Conservation (phyloP, 139 green algal genomes). For the Tetradesmus obliquus region DNA sequence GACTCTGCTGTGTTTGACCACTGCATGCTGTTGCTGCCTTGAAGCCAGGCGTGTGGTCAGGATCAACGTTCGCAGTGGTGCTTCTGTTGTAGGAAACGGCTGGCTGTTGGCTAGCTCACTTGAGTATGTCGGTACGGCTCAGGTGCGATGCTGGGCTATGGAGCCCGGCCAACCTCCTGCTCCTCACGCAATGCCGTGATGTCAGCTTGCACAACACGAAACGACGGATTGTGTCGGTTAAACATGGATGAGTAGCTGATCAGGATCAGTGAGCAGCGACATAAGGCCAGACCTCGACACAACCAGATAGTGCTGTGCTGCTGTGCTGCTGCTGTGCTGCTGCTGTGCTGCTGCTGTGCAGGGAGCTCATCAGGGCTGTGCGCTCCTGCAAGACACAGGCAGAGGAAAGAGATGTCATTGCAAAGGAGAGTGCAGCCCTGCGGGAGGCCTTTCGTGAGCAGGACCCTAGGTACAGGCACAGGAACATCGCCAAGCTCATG, state of each 20-base stretch:
- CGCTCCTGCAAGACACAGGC: slow-evolving; percentile 94
- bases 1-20: background rate
- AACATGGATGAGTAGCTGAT: background rate
- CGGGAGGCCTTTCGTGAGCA: slow-evolving; percentile 90
- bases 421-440: slow-evolving; percentile 95
- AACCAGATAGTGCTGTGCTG: background rate
- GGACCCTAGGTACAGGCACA: slow-evolving; percentile 75
- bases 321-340: background rate
- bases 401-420: slow-evolving; percentile 96
- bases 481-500: slow-evolving; percentile 99
- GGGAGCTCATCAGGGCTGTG: slow-evolving; percentile 91
- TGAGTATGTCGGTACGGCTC: background rate
- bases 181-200: background rate
- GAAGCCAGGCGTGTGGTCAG: background rate
- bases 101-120: background rate
- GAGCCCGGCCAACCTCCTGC: background rate
- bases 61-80: background rate
- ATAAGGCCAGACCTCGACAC: background rate
- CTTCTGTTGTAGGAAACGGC: background rate
- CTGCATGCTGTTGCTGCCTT: background rate
- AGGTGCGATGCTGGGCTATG: background rate
- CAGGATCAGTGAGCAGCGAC: background rate
- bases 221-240: too few species aligned
- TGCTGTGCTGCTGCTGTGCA: background rate
- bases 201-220: background rate